phyloP scores from a whole-genome alignment of 805 yeast species.

The Yarrowia deformans region DNA sequence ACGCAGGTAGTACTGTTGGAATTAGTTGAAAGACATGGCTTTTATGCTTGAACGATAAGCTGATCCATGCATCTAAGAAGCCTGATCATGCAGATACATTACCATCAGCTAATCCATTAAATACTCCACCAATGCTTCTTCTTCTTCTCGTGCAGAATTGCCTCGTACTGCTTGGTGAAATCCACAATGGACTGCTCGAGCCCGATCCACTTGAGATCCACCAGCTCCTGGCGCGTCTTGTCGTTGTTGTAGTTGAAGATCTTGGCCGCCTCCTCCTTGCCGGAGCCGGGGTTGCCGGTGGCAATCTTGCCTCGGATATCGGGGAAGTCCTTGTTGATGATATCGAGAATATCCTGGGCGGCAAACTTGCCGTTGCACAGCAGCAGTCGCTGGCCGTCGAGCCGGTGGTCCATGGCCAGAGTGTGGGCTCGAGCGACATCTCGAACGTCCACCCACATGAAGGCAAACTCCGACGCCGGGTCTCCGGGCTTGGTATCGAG shows the following conservation, averaged over 20 bases:
- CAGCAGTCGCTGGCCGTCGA: conserved; percentile 45
- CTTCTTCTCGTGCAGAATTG: conserved; percentile 24
- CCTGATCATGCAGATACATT: neutral
- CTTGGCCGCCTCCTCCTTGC: neutral
- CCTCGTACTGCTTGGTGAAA: conserved; percentile 21
- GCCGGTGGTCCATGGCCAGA: conserved; percentile 53
- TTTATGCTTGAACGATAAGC: too few species aligned
- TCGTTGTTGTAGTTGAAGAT: conserved; percentile 22
- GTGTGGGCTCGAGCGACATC: conserved; percentile 68
- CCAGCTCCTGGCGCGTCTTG: conserved; percentile 19
- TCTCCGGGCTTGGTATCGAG: conserved; percentile 9
- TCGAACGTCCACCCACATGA: conserved; percentile 59
- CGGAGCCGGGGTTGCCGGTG: conserved; percentile 5
- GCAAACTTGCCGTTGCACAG: conserved; percentile 43
- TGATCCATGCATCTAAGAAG: neutral
- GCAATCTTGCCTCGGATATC: conserved; percentile 21
- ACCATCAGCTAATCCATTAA: neutral
- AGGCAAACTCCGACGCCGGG: conserved; percentile 42
- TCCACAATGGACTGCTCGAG: conserved; percentile 31
- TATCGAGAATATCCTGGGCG: conserved; percentile 41
- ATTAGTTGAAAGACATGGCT: too few species aligned
- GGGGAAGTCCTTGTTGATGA: conserved; percentile 40
- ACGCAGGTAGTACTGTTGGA: too few species aligned
- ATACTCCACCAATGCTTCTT: conserved; percentile 23
- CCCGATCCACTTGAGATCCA: conserved; percentile 3